Conservation (phyloP, 306 rosid genomes). For the Quercus dentata region DNA sequence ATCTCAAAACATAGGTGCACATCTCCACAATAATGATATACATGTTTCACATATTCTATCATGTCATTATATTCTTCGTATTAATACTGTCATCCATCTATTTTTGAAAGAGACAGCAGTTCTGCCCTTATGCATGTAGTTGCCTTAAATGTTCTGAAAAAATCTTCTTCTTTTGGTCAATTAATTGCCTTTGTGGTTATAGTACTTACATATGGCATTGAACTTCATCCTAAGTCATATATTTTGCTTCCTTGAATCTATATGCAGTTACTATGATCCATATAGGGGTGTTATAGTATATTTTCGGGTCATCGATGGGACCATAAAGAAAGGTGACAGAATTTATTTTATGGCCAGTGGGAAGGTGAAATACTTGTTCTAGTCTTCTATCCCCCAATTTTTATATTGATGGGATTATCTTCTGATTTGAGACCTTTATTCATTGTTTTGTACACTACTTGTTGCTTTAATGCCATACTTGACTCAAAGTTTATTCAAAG, state of each 20-base stretch:
- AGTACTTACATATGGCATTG: slow-evolving; percentile 12
- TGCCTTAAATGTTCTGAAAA: too few relatives aligned
- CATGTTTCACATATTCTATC: too few relatives aligned
- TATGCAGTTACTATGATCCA: slow-evolving; percentile 87
- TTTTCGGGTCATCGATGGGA: slow-evolving; percentile 87
- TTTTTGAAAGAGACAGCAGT: not conserved
- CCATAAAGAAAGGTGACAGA: slow-evolving; percentile 87
- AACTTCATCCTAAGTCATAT: slow-evolving; percentile 18
- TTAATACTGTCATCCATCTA: too few relatives aligned
- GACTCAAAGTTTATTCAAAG: slow-evolving; percentile 12
- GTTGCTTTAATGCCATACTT: not conserved
- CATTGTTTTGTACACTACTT: not conserved
- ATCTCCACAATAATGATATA: not conserved
- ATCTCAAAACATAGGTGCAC: too few relatives aligned
- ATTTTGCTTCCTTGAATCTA: slow-evolving; percentile 29
- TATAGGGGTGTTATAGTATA: slow-evolving; percentile 92
- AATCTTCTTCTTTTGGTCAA: too few relatives aligned
- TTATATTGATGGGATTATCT: slow-evolving; percentile 11
- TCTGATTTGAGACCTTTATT: not conserved
- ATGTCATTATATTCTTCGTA: too few relatives aligned
- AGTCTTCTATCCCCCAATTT: slow-evolving; percentile 11
- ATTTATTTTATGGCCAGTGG: slow-evolving; percentile 86
- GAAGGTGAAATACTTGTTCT: slow-evolving; percentile 51
- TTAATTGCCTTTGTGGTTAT: not conserved
- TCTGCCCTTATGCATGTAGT: too few relatives aligned